phyloP scores from a whole-genome alignment of 495 filamentous ascomycete genomes.

The Penicillium roqueforti region DNA sequence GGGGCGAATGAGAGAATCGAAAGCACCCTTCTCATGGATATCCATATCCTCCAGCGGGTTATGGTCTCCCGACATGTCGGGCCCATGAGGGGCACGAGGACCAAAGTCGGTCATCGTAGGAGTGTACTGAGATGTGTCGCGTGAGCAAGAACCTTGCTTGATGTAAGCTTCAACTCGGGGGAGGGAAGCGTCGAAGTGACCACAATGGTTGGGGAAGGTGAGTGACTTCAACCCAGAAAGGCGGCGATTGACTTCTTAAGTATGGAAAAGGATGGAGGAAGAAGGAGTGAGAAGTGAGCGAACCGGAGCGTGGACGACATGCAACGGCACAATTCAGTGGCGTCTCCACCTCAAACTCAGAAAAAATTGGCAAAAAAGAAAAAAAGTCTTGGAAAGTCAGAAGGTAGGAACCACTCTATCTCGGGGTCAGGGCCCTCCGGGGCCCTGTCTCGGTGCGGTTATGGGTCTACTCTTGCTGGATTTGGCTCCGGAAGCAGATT shows the following conservation, averaged over 20 bases:
- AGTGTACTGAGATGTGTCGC: slow-evolving; percentile 5
- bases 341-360: slow-evolving; percentile 12
- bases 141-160: slow-evolving; percentile 1
- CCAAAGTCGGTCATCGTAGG: slow-evolving; percentile 49
- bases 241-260: slow-evolving; percentile 20
- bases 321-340: slow-evolving; percentile 20
- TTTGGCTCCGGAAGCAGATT: slow-evolving; percentile 3
- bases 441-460: neutral
- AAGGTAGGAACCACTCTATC: neutral
- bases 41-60: slow-evolving; percentile 52
- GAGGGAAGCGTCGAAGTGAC: neutral
- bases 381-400: neutral
- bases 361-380: slow-evolving; percentile 6
- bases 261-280: neutral
- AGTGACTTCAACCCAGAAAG: slow-evolving; percentile 15
- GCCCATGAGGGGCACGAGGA: slow-evolving; percentile 51
- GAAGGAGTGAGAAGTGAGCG: neutral
- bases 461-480: neutral
- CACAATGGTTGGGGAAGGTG: slow-evolving; percentile 1
- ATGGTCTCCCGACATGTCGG: slow-evolving; percentile 50
- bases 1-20: slow-evolving; percentile 68
- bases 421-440: neutral
- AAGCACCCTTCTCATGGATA: slow-evolving; percentile 63
- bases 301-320: slow-evolving; percentile 6
- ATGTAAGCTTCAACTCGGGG: neutral